Base-by-base conservation (phyloP, 345 rosid species). In the Garcia nutans region DNA sequence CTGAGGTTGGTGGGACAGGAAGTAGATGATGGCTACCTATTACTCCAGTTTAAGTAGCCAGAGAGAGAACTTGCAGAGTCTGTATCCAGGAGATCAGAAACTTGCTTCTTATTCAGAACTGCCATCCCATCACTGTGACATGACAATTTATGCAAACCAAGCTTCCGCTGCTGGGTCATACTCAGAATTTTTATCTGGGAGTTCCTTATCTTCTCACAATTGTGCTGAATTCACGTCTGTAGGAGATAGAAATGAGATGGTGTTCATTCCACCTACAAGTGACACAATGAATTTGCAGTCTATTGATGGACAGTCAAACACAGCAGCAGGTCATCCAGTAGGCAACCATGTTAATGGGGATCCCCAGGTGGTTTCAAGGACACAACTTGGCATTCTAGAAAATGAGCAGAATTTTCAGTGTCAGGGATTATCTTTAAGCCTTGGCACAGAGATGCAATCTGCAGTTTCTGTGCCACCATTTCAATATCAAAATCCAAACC, bases 341-440 rank as follows among this genome's bases (percentile, higher is more conserved):
- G 70, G 74, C 70, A 73, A 76, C 68, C 63, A 73, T 62, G 60
- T 73, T 26, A 33, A 42, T 20, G 78, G 67, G 20, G 78, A 79
- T 77, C 67, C 79, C 16, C 74, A 66, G 60, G 69, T 52, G 58
- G 59, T 78, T 44, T 60, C 78, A 10, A 66, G 78, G 74, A 76
- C 80, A 16, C 78, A 76, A 6, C 62, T 70, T 61, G 47, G 74
- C n/a, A 55, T 77, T 70, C 41, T 73, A 10, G 83, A 72, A 58
- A 72, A 75, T n/a, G 81, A 76, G 49, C 85, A 68, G 11, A 87
- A 82, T 77, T 81, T 85, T 70, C 87, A 81, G 44, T 74, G 78
- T 56, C 92, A 88, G 56, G 90, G 92, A 77, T 80, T 89, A 71
- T 87, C 92, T 67, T 83, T 91, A 17, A 88, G 88, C 70, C 96